Evolutionary conservation across 371 early-diverging fungal genomes (phyloP).

Genomic region (Amoeboaphelidium protococcarum): DNA sequence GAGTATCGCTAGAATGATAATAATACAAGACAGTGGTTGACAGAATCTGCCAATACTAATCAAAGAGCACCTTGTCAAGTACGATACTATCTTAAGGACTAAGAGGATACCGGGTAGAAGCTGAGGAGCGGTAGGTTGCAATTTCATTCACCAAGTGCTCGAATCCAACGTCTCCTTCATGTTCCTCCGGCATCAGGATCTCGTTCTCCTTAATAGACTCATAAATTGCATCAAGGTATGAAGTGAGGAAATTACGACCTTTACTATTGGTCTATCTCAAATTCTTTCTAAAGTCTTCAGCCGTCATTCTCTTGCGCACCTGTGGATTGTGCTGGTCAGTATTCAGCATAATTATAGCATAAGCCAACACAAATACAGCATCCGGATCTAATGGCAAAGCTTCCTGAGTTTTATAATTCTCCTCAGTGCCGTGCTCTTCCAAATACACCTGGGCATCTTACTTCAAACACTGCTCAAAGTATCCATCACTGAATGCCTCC

Average conservation of each 20-base stretch:
- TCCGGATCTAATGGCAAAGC: slow-evolving; percentile 9
- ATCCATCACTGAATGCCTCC: too few species aligned
- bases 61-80: neutral
- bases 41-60: neutral
- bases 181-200: slow-evolving; percentile 67
- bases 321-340: slow-evolving; percentile 81
- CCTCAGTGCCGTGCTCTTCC: too few species aligned
- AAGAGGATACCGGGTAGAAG: neutral
- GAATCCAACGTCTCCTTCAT: slow-evolving; percentile 12
- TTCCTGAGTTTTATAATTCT: neutral
- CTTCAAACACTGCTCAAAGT: too few species aligned
- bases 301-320: slow-evolving; percentile 49
- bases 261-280: slow-evolving; percentile 45
- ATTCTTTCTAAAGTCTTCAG: slow-evolving; percentile 59
- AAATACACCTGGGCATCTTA: too few species aligned
- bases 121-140: neutral
- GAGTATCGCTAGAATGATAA: neutral
- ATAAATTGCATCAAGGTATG: slow-evolving; percentile 25
- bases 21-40: neutral
- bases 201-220: slow-evolving; percentile 36
- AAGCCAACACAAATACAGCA: slow-evolving; percentile 54
- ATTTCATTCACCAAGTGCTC: neutral
- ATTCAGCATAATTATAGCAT: slow-evolving; percentile 72
- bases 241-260: slow-evolving; percentile 33
- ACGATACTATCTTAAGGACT: neutral